A percentile compares a stretch with the other conserved stretches of the same genome.
Evolutionary conservation across 331 rosid genomes (phyloP).

Genomic region (Malus hybrid): DNA sequence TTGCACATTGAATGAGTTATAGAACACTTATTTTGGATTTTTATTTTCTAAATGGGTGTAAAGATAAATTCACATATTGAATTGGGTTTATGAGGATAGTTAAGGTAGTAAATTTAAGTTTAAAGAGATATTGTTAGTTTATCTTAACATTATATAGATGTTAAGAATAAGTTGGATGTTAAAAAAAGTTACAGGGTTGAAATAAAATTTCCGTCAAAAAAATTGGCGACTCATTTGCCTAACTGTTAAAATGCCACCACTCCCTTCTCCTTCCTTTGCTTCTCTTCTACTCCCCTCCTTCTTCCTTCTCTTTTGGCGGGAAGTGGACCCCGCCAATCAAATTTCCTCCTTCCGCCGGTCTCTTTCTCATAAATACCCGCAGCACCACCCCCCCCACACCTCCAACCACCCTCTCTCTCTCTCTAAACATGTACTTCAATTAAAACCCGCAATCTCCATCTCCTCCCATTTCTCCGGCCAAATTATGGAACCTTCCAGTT

Average conservation of each 20-base stretch:
- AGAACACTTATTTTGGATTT: no score
- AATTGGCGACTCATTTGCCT: no score
- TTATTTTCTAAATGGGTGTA: no score
- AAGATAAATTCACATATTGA: no score
- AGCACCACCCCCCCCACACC: slow-evolving; percentile 1
- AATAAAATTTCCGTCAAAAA: no score
- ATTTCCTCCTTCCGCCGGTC: slow-evolving; percentile 24
- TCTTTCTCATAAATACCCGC: slow-evolving; percentile 54
- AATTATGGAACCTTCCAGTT: neutral
- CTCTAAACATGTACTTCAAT: neutral
- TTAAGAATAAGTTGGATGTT: rapidly evolving
- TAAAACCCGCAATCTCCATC: neutral
- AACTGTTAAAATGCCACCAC: neutral
- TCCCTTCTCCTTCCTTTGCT: neutral
- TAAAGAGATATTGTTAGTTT: no score
- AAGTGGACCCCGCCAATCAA: slow-evolving; percentile 48
- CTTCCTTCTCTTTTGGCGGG: slow-evolving; percentile 42
- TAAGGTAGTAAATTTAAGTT: no score
- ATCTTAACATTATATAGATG: no score
- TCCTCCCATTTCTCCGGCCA: neutral
- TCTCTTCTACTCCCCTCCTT: slow-evolving; percentile 30
- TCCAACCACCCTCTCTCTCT: slow-evolving; percentile 8
- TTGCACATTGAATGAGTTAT: no score
- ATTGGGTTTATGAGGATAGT: rapidly evolving
- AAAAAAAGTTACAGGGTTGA: rapidly evolving